Base-by-base conservation (phyloP, 345 rosid genomes). In the Bruguiera gymnorhiza region DNA sequence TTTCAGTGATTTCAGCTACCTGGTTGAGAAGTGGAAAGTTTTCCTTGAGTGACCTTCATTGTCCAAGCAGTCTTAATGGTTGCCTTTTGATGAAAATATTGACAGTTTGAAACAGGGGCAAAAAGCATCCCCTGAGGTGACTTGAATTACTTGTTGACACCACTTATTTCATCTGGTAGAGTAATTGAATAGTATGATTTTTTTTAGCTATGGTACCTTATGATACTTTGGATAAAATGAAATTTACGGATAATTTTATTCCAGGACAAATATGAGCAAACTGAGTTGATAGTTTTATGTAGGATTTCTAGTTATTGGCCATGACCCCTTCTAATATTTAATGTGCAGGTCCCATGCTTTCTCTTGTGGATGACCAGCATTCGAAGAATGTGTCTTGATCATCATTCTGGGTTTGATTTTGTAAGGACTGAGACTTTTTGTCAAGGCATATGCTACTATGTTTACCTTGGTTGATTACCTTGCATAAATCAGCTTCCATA, bases 331-430 rank as follows among this genome's bases (percentile, higher is more conserved):
- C 73, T 69, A 60, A 48, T 34, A 58, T 70, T 70, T 57, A 48
- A 21, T 54, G 57, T 82, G 70, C 86, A 94, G 97, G 81, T 85
- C 30, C 97, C 99, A 26, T 90, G 89, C 81, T 89, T 91, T 79
- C 65, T 94, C 81, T 74, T 89, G 76, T 86, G 92, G 88, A 77
- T 94, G 91, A 75, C 88, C 61, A 89, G 82, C 75, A 86, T 88
- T 64, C 84, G 93, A 69, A 84, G 86, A 78, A 94, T 91, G 97
- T 91, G 90, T 56, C 72, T 91, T 36, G 72, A 89, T 82, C 80
- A 86, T 78, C 92, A 94, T 80, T 95, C 86, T 21, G 98, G 96
- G 31, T 94, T 91, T 84, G 97, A 91, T 79, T 76, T 74, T 64
- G 98, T 94, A 88, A 84, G 87, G 31, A 61, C 53, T 72, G 37